phyloP scores from a whole-genome alignment of 345 rosid species.

The Erysimum cheiranthoides region DNA sequence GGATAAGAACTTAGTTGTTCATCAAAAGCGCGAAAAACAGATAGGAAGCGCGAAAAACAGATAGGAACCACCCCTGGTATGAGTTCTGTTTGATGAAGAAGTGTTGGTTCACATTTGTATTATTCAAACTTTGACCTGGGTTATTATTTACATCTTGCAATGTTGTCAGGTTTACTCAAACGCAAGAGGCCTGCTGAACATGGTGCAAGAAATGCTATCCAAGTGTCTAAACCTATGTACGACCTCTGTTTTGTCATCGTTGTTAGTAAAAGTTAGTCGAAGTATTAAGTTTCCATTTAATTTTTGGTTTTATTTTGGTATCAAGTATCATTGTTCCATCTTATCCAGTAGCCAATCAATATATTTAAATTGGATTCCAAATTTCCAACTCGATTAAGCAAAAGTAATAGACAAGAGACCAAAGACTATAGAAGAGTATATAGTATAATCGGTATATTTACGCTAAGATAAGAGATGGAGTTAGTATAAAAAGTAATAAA shows the following conservation, averaged over 20 bases:
- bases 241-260: conserved; percentile 16
- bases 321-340: too few relatives aligned
- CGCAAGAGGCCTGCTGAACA: conserved; percentile 67
- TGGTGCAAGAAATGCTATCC: conserved; percentile 52
- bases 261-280: too few relatives aligned
- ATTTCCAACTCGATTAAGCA: too few relatives aligned
- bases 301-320: too few relatives aligned
- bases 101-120: conserved; percentile 16
- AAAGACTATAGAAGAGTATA: too few relatives aligned
- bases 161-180: conserved; percentile 67
- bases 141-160: conserved; percentile 26
- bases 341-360: too few relatives aligned
- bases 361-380: too few relatives aligned
- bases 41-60: conserved; percentile 81
- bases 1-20: conserved; percentile 64
- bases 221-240: conserved; percentile 69
- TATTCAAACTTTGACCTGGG: conserved; percentile 27
- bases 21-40: conserved; percentile 75
- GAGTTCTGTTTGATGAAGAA: conserved; percentile 29
- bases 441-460: too few relatives aligned
- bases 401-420: too few relatives aligned
- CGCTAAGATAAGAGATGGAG: too few relatives aligned
- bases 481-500: too few relatives aligned
- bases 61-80: conserved; percentile 70
- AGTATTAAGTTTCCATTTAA: too few relatives aligned